Evolutionary conservation across 768 basidiomycete species (phyloP), one percentile per base, ranked within the genome.

Genomic region (Pulveroboletus sp.): DNA sequence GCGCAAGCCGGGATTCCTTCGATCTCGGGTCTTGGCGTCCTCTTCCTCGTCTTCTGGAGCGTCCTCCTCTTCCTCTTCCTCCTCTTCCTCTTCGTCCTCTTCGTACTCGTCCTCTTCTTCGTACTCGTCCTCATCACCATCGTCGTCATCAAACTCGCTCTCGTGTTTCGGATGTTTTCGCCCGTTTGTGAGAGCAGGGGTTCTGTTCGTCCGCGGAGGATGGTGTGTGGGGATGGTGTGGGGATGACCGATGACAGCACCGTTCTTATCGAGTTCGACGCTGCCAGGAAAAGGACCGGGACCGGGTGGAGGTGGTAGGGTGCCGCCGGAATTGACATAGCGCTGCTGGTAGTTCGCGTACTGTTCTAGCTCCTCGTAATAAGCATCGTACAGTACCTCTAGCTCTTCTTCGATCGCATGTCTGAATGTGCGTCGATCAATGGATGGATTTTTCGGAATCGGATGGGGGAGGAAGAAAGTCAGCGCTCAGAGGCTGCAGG

Each of bases 341-440:
- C 85, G 90, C 81, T 93, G 89, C 80, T 95, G 92, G 76, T 90
- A 89, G 74, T 91, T 89, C 72, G 94, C 96, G 82, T 98, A 98
- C 76, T 89, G 86, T 80, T 96, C 92, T 78, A 99, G 86, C 80
- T 98, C 95, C 71, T 96, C 92, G 83, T 97, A 98, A 82, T 98
- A 99, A 77, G 94, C 93, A 81, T 97, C 95, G 82, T 99, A 99
- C 75, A 98, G 86, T 76, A 93, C 91, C 79, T 98, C 93, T 72
- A 99, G 88, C 79, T 99, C 96, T 76, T 94, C 91, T 78, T 99
- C 96, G 77, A 99, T 97, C 56, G 94, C 94, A 76, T 88, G 86
- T 62, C 91, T 94, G 64, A 60, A 57, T 38, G 45, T 34, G 52
- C 58, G 37, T 53, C 46, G 54, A 56, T 49, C 43, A 39, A 61